These are phyloP conservation scores for Globisporangium emineosum DNA, from an alignment of 352 stramenopile genomes.

Conservation along the genomic window DNA sequence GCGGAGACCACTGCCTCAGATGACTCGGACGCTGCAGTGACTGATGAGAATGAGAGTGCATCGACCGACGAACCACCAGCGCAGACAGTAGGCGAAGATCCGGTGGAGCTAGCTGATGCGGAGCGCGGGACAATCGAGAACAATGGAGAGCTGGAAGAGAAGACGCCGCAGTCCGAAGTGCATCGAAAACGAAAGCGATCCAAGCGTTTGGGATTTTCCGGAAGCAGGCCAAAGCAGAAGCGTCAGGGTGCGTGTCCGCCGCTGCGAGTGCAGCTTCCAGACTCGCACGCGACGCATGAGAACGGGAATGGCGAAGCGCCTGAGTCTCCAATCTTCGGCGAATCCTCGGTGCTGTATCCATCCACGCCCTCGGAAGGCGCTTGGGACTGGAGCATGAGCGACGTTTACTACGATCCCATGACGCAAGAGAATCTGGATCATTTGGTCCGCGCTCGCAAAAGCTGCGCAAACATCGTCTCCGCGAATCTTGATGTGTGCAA, in stretches of 20 bases:
- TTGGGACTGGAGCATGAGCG: constrained; percentile 66
- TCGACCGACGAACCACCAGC: constrained; percentile 3
- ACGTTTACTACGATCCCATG: constrained; percentile 55
- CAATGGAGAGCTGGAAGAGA: not conserved
- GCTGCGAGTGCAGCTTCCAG: constrained; percentile 26
- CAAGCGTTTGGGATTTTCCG: constrained; percentile 40
- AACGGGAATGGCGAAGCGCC: constrained; percentile 19
- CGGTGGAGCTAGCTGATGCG: not conserved
- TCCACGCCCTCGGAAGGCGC: constrained; percentile 28
- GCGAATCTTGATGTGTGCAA: constrained; percentile 32
- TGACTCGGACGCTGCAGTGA: constrained; percentile 13
- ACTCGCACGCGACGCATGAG: constrained; percentile 22
- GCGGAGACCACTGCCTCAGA: constrained; percentile 1
- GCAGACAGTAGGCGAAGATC: not conserved
- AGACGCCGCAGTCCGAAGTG: not conserved
- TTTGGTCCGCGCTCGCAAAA: constrained; percentile 42
- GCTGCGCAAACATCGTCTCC: constrained; percentile 51
- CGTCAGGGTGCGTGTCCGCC: constrained; percentile 13
- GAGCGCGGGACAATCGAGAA: not conserved
- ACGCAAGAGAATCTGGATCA: constrained; percentile 53
- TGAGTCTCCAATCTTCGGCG: constrained; percentile 40
- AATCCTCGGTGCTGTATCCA: constrained; percentile 41
- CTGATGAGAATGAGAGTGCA: constrained; percentile 8
- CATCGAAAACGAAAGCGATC: constrained; percentile 40
- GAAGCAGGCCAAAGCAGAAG: constrained; percentile 19